Evolutionary conservation across 1,284 basidiomycete species (phyloP), one percentile per base, ranked within the genome.

Genomic region (Cutaneotrichosporon daszewskae): DNA sequence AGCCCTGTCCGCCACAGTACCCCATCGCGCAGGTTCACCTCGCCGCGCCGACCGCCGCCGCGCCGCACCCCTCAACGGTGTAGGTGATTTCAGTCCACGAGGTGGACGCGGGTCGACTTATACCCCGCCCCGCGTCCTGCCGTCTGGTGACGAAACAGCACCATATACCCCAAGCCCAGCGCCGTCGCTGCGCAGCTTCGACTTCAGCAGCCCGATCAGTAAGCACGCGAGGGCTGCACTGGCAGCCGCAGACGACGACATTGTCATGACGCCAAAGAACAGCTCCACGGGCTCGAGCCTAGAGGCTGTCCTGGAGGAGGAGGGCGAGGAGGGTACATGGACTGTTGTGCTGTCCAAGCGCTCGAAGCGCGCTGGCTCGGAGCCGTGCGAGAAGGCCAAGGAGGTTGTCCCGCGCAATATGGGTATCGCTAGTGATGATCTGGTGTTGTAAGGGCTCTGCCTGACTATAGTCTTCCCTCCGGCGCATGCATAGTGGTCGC

Each of bases 141-240:
- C 66, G 2, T 64, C 59, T 1, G 65, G 64, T 1, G 65, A 67
- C 37, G 66, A 69, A 32, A 66, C 61, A 0, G 65, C 63, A 10
- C 58, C 58, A 2, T 40, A 38, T 25, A 36, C 47, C n/a, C 42
- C 37, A 10, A 50, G 28, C 24, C 51, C 37, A 24, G 55, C 26
- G 43, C 59, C 62, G 0, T 53, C 56, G 0, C 32, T 59, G 7
- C 52, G 50, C 20, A 57, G 44, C 16, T 69, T 69, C 31, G 67
- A 68, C 37, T 69, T 69, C 44, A 59, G 64, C 32, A 62, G 58
- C 17, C 66, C 66, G 0, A 44, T 68, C 0, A 59, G 62, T 16
- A 59, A 59, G 6, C 24, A 34, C 18, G 3, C 32, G 18, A 26
- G 1, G 58, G 59, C 25, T 32, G 40, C 18, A 24, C 37, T 13